phyloP scores from a whole-genome alignment of 1,139 yeast species.

The Kurtzmaniella quercitrusa region DNA sequence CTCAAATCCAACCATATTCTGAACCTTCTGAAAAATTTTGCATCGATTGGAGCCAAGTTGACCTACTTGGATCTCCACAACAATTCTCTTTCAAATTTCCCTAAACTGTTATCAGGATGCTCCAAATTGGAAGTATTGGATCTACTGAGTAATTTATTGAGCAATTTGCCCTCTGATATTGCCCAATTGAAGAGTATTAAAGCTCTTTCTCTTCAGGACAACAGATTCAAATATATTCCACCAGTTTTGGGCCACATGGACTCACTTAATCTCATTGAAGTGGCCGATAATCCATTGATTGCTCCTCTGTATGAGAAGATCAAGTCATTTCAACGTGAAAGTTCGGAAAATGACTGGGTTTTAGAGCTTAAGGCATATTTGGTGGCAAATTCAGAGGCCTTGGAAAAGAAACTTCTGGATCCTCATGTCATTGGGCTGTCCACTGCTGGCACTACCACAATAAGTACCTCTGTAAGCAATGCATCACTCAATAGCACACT shows the following conservation, averaged over 20 bases:
- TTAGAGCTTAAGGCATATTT: slow-evolving; percentile 45
- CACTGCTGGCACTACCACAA: slow-evolving; percentile 7
- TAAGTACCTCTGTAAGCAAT: slow-evolving; percentile 4
- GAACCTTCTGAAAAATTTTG: slow-evolving; percentile 46
- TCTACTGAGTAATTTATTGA: slow-evolving; percentile 54
- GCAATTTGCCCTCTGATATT: slow-evolving; percentile 37
- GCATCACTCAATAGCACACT: slow-evolving; percentile 8
- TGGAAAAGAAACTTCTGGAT: slow-evolving; percentile 23
- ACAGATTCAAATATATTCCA: slow-evolving; percentile 55
- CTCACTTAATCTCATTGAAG: slow-evolving; percentile 58
- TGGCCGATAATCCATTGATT: slow-evolving; percentile 63
- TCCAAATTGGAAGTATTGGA: slow-evolving; percentile 61
- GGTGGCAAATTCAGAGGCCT: slow-evolving; percentile 21
- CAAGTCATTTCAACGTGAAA: slow-evolving; percentile 30
- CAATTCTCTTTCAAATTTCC: slow-evolving; percentile 53
- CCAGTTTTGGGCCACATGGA: slow-evolving; percentile 50
- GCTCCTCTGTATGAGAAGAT: slow-evolving; percentile 43
- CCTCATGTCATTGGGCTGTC: slow-evolving; percentile 1
- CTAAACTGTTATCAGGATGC: slow-evolving; percentile 40
- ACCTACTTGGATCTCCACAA: slow-evolving; percentile 65
- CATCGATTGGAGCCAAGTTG: slow-evolving; percentile 38
- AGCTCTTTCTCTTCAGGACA: slow-evolving; percentile 62
- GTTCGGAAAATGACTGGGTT: slow-evolving; percentile 52
- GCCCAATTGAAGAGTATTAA: slow-evolving; percentile 41
- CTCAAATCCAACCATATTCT: slow-evolving; percentile 48